Percentiles rank a stretch among this genome's conserved stretches.
Evolutionary conservation across 805 yeast genomes (phyloP).

Genomic region (Clavispora vitiphila): DNA sequence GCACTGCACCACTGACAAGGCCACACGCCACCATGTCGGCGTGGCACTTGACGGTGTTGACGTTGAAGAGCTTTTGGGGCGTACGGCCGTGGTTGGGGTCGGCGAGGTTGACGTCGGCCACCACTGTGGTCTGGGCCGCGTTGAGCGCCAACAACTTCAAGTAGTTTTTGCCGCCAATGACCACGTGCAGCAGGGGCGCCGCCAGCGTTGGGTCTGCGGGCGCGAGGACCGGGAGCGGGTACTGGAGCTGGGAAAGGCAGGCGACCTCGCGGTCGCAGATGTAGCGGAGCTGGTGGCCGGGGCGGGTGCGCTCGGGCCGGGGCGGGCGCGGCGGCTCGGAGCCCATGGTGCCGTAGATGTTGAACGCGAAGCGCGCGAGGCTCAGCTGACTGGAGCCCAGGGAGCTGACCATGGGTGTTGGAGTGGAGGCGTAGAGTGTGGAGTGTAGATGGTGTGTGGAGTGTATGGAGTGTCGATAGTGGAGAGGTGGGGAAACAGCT

Average conservation of each 20-base stretch:
- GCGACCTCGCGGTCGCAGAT: slow-evolving; percentile 20
- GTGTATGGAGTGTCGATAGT: neutral
- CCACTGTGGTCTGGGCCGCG: slow-evolving; percentile 26
- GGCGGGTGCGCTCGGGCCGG: slow-evolving; percentile 1
- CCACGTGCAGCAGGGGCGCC: slow-evolving; percentile 26
- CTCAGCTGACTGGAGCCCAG: slow-evolving; percentile 14
- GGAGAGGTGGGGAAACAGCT: neutral
- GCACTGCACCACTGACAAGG: slow-evolving; percentile 31
- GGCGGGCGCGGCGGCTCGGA: slow-evolving; percentile 11
- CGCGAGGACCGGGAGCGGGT: slow-evolving; percentile 13
- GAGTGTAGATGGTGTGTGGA: neutral
- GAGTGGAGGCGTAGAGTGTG: neutral
- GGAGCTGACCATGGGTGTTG: slow-evolving; percentile 1
- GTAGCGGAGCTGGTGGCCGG: slow-evolving; percentile 12
- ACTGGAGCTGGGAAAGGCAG: slow-evolving; percentile 22
- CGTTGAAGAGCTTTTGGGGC: slow-evolving; percentile 24
- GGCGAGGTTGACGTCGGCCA: slow-evolving; percentile 31
- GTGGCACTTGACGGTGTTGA: slow-evolving; percentile 35
- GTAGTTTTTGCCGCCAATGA: slow-evolving; percentile 41
- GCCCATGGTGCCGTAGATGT: slow-evolving; percentile 46
- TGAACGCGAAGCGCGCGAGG: slow-evolving; percentile 54
- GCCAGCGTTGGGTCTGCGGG: slow-evolving; percentile 4
- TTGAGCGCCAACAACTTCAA: slow-evolving; percentile 29
- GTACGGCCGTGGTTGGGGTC: slow-evolving; percentile 19
- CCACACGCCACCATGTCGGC: slow-evolving; percentile 37